Evolutionary conservation across 1,284 basidiomycete genomes (phyloP), one percentile per base, ranked within the genome.

Genomic region (Microbotryomycetes sp.): DNA sequence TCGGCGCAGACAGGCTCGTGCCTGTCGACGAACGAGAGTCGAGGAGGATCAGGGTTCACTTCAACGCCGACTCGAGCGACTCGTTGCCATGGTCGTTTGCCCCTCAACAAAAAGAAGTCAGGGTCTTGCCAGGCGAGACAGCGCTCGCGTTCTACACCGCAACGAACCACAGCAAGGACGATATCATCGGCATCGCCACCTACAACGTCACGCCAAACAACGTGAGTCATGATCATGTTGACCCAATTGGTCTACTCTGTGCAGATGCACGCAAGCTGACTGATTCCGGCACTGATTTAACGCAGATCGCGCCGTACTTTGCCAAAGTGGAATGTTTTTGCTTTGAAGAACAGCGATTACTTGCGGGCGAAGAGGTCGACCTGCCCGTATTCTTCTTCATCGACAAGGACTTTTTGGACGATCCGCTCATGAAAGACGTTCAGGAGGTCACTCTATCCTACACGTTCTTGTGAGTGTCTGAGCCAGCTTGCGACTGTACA

Each of bases 291-390:
- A n/a, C n/a, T n/a, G n/a, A n/a, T n/a, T n/a, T n/a, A n/a, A n/a
- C 26, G 6, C 73, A 97, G 91, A 84, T 97, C 70, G 96, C 96
- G 6, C 92, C 94, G 0, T 98, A 97, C 77, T 99, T 99, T 75
- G 91, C 93, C 60, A 99, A 99, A 79, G 92, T 98, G 7, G 96
- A 99, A 77, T 99, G 96, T 72, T 99, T 99, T 80, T 99, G 96
- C 78, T 98, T 98, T 71, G 96, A 99, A 76, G 96, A 98, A 76
- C 96, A 99, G 77, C 89, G 87, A 72, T 83, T 99, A 22, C 80
- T 97, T 25, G 93, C 94, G 0, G 87, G 88, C 25, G 96, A 98
- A 77, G 93, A 97, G 76, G 90, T 99, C 22, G 96, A 99, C 77
- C 88, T 98, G 82, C 96, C 96, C 19, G 82, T 99, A 29, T 84